Conservation (phyloP, 2,329 filamentous ascomycete genomes). For the Curvularia lunata region DNA sequence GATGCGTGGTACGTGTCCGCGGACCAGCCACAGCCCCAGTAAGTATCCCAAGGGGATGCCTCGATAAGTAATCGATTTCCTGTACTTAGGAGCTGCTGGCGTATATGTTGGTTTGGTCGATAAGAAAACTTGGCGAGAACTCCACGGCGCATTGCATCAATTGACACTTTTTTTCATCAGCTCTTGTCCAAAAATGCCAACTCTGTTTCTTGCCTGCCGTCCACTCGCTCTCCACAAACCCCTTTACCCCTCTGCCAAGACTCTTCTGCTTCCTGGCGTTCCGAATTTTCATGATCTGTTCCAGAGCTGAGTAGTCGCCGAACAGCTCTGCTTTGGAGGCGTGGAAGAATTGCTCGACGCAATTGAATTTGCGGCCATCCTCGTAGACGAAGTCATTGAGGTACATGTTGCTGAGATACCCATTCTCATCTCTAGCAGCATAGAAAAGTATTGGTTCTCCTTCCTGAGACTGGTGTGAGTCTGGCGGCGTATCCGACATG, state of each 20-base stretch:
- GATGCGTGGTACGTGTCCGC: neutral
- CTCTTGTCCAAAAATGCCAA: neutral
- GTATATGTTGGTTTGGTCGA: neutral
- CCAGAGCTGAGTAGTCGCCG: neutral
- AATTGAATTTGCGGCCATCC: neutral
- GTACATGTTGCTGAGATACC: neutral
- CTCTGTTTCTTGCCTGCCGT: neutral
- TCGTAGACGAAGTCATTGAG: neutral
- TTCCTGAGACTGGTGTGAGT: neutral
- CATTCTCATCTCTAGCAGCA: neutral
- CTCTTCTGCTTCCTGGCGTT: neutral
- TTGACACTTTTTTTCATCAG: neutral
- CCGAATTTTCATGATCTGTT: neutral
- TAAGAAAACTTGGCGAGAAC: neutral
- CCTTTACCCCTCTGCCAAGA: neutral
- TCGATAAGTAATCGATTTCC: neutral
- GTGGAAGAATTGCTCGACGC: neutral
- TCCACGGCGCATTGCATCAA: neutral
- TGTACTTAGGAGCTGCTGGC: neutral
- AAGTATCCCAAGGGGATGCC: neutral
- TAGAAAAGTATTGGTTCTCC: neutral
- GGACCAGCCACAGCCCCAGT: neutral
- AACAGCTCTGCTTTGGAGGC: neutral
- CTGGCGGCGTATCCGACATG: neutral
- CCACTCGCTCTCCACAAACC: neutral